Conservation (phyloP, 2,329 filamentous ascomycete species). For the Penicillium corylophilum region DNA sequence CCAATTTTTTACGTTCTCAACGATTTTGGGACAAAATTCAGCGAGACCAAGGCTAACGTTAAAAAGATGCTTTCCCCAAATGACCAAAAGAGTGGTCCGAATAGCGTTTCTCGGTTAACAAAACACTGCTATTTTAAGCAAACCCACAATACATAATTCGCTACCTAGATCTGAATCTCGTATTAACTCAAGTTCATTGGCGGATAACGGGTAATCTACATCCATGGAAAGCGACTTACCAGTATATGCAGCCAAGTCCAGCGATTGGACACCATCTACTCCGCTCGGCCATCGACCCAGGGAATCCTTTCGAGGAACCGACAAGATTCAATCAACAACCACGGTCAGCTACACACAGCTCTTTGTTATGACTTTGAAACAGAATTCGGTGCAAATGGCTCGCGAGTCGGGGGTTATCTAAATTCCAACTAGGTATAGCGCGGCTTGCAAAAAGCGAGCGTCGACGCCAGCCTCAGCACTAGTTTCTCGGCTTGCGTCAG, state of each 20-base stretch:
- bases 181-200: background rate
- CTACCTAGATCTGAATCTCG: background rate
- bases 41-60: background rate
- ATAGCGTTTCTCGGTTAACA: background rate
- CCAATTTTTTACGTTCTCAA: no score
- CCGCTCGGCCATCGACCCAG: background rate
- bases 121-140: background rate
- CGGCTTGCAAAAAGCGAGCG: background rate
- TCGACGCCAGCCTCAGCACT: background rate
- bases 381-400: background rate
- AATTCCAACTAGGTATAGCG: background rate
- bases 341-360: background rate
- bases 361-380: background rate
- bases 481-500: background rate
- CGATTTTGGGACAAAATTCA: background rate
- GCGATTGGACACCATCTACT: background rate
- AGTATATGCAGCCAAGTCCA: background rate
- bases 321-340: background rate
- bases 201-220: background rate
- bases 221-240: background rate
- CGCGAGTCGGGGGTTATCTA: background rate
- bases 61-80: background rate
- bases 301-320: background rate
- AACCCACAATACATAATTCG: background rate
- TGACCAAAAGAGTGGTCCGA: background rate